Evolutionary conservation across 192 early-diverging fungal species (phyloP).

Genomic region (Coemansia sp.): DNA sequence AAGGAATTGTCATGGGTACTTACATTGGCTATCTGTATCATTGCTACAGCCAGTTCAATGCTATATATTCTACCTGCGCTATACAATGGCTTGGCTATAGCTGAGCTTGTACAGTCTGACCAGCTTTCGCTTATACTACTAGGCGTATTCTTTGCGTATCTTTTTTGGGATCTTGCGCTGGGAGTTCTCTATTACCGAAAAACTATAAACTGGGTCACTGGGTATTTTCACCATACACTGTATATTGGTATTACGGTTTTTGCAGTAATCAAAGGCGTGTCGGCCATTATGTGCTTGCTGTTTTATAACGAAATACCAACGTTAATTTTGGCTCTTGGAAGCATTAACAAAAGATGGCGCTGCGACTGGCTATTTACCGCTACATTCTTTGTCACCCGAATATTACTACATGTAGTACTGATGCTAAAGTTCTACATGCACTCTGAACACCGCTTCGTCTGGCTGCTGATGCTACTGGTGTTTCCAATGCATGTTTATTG

Average conservation of each 20-base stretch:
- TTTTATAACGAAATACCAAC: constrained; percentile 63
- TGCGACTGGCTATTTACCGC: constrained; percentile 56
- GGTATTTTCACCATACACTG: constrained; percentile 63
- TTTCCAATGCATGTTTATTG: constrained; percentile 58
- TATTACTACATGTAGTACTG: constrained; percentile 53
- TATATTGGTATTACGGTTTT: constrained; percentile 44
- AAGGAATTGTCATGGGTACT: constrained; percentile 55
- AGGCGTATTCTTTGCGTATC: constrained; percentile 57
- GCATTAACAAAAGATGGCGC: constrained; percentile 48
- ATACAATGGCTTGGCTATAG: constrained; percentile 6
- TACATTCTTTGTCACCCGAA: constrained; percentile 57
- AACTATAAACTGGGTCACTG: constrained; percentile 55
- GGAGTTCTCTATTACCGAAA: constrained; percentile 57
- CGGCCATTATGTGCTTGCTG: constrained; percentile 49
- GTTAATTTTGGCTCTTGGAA: constrained; percentile 56
- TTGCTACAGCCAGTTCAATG: constrained; percentile 32
- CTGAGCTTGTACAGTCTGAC: constrained; percentile 31
- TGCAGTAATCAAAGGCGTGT: constrained; percentile 24
- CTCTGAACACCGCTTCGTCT: constrained; percentile 22
- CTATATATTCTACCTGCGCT: constrained; percentile 27
- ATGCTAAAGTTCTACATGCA: constrained; percentile 36
- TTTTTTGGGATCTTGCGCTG: constrained; percentile 56
- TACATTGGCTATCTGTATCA: constrained; percentile 37
- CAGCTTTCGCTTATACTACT: constrained; percentile 35
- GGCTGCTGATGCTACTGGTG: constrained; percentile 38